These are phyloP conservation scores for Senna siamea DNA, from an alignment of 306 rosid genomes.

Conservation along the genomic window DNA sequence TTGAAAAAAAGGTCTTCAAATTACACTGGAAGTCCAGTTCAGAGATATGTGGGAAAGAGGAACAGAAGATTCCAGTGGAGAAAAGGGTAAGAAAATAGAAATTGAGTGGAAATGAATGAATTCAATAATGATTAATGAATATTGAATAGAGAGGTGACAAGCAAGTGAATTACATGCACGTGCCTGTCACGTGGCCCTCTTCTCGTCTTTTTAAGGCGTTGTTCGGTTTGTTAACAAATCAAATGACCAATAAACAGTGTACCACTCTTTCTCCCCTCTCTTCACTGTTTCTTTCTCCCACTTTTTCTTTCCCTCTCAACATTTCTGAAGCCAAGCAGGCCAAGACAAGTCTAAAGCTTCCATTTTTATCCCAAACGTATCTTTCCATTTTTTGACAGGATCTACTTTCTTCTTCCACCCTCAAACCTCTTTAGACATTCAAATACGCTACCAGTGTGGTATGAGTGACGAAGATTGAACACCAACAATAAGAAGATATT, in stretches of 20 bases:
- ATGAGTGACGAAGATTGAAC: no score
- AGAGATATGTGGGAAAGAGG: no score
- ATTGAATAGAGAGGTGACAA: no score
- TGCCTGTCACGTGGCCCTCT: conserved; percentile 44
- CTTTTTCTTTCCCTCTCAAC: conserved; percentile 42
- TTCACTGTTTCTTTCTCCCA: background rate
- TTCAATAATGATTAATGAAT: no score
- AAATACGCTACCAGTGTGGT: conserved; percentile 35
- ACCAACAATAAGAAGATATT: conserved; percentile 45
- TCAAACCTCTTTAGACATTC: conserved; percentile 49
- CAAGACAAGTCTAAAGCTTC: conserved; percentile 28
- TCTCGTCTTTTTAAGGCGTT: conserved; percentile 15
- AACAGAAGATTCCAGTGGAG: no score
- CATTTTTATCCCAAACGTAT: conserved; percentile 31
- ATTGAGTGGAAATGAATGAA: no score
- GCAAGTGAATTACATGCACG: conserved; percentile 22
- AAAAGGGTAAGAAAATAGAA: no score
- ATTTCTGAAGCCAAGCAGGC: conserved; percentile 37
- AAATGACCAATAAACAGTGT: conserved; percentile 8
- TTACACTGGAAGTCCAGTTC: no score
- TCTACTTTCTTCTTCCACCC: conserved; percentile 40
- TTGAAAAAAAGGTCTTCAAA: no score
- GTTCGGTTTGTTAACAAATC: background rate
- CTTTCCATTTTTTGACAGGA: conserved; percentile 37
- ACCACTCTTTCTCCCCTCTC: background rate